These are phyloP conservation scores for Aspergillus sp. DNA, from an alignment of 2,329 filamentous ascomycete species.

Conservation along the genomic window DNA sequence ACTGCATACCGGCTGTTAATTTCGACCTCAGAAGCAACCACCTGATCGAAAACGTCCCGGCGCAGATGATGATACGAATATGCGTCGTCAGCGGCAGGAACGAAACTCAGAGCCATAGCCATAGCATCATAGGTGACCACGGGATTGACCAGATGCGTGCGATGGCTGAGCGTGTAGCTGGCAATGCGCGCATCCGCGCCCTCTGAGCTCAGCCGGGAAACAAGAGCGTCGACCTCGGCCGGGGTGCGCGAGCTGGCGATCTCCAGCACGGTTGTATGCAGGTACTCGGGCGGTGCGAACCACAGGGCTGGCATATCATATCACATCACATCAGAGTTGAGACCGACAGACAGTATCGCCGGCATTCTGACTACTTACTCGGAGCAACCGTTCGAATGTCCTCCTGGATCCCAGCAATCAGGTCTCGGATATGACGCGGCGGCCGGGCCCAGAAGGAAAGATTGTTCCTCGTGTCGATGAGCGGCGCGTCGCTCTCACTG, in stretches of 20 bases:
- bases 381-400: slow-evolving; percentile 56
- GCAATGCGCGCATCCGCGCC: slow-evolving; percentile 48
- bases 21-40: slow-evolving; percentile 53
- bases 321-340: neutral
- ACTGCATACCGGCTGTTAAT: slow-evolving; percentile 76
- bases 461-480: slow-evolving; percentile 67
- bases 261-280: slow-evolving; percentile 82
- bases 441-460: slow-evolving; percentile 84
- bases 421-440: slow-evolving; percentile 56
- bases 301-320: slow-evolving; percentile 55
- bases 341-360: neutral
- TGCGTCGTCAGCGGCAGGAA: slow-evolving; percentile 61
- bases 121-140: slow-evolving; percentile 75
- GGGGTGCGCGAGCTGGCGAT: slow-evolving; percentile 69
- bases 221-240: slow-evolving; percentile 56
- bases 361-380: slow-evolving; percentile 44
- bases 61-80: slow-evolving; percentile 91
- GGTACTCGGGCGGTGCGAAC: slow-evolving; percentile 68
- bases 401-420: slow-evolving; percentile 61
- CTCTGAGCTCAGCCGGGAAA: slow-evolving; percentile 47
- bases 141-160: slow-evolving; percentile 70
- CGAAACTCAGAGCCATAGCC: slow-evolving; percentile 76
- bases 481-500: slow-evolving; percentile 53
- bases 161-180: slow-evolving; percentile 57
- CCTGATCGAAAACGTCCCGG: slow-evolving; percentile 60